Evolutionary conservation across 495 filamentous ascomycete species (phyloP), one percentile per base, ranked within the genome.

Genomic region (Chaetomium tenue): DNA sequence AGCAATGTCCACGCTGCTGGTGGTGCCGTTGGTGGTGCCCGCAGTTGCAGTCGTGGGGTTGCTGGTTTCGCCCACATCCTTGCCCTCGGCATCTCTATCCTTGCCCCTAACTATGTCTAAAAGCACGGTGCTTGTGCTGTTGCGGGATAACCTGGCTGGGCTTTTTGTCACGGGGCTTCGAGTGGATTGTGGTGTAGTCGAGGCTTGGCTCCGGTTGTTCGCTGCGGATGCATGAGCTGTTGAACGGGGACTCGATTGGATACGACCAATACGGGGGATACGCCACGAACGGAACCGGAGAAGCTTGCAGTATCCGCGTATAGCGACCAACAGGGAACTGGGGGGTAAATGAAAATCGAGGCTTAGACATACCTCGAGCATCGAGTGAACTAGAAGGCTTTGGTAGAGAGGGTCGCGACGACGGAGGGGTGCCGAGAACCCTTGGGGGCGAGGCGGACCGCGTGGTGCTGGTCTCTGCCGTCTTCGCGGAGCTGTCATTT

Each of bases 11-110:
- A 53, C 23, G 40, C 30, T 58, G 59, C 63, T 57, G 50, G 54
- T 60, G 25, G 44, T 52, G 39, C 30, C 58, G 55, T 40, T 61
- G 40, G 53, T 61, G 26, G 58, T 63, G 28, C 30, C 61, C 15
- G 42, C n/a, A 15, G 57, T 47, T 54, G 58, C 58, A 63, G 44
- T 52, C 13, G 64, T 59, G 26, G 12, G 30, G 44, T 39, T 50
- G 48, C 54, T 56, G 20, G 63, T n/a, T 16, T 63, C 64, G 28
- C 63, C 59, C 53, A 66, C 68, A 67, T 73, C 66, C 60, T 69
- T 63, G 25, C 22, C 37, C 18, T 65, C 63, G 44, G 55, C 39
- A 9, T 65, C 62, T 47, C 13, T 26, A 26, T 69, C 63, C 50
- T 58, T 68, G 18, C 57, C 63, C 25, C 55, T 51, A 15, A 68